A percentile compares a stretch with the other conserved stretches of the same genome.
phyloP scores from a whole-genome alignment of 257 asterid species.

The Gynochthodes officinalis region DNA sequence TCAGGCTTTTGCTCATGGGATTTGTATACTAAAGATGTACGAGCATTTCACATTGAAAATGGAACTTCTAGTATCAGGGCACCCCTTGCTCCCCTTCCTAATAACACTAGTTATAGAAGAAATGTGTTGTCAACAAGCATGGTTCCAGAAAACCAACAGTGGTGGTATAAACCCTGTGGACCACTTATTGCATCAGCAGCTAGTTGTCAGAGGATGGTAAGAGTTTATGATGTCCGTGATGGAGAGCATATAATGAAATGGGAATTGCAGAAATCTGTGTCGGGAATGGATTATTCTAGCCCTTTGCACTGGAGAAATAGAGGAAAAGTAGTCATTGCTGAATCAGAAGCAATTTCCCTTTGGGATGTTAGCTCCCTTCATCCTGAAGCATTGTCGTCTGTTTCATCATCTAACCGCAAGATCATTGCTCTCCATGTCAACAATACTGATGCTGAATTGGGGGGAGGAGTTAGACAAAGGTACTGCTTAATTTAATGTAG shows the following conservation, averaged over 20 bases:
- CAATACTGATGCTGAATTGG: slow-evolving; percentile 80
- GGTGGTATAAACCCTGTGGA: slow-evolving; percentile 92
- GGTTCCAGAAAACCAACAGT: slow-evolving; percentile 56
- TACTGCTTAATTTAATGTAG: slow-evolving; percentile 16
- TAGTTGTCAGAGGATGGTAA: slow-evolving; percentile 55
- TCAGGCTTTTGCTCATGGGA: slow-evolving; percentile 92
- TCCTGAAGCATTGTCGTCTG: slow-evolving; percentile 54
- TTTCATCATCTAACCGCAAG: slow-evolving; percentile 54
- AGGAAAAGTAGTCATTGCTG: slow-evolving; percentile 70
- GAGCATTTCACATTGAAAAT: slow-evolving; percentile 53
- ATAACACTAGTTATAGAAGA: slow-evolving; percentile 44
- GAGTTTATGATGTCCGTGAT: slow-evolving; percentile 71
- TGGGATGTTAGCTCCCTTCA: slow-evolving; percentile 76
- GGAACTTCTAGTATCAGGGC: slow-evolving; percentile 38
- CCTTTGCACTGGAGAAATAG: slow-evolving; percentile 88
- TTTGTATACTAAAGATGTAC: slow-evolving; percentile 55
- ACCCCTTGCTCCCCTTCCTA: slow-evolving; percentile 59
- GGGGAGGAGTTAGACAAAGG: slow-evolving; percentile 94
- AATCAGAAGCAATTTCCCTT: slow-evolving; percentile 55
- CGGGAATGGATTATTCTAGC: slow-evolving; percentile 71
- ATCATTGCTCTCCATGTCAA: slow-evolving; percentile 78
- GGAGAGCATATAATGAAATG: slow-evolving; percentile 70
- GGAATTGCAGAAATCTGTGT: slow-evolving; percentile 68
- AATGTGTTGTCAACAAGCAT: slow-evolving; percentile 38
- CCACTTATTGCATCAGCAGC: slow-evolving; percentile 72